Conservation (phyloP, 352 stramenopile species). For the Elongisporangium undulatum region DNA sequence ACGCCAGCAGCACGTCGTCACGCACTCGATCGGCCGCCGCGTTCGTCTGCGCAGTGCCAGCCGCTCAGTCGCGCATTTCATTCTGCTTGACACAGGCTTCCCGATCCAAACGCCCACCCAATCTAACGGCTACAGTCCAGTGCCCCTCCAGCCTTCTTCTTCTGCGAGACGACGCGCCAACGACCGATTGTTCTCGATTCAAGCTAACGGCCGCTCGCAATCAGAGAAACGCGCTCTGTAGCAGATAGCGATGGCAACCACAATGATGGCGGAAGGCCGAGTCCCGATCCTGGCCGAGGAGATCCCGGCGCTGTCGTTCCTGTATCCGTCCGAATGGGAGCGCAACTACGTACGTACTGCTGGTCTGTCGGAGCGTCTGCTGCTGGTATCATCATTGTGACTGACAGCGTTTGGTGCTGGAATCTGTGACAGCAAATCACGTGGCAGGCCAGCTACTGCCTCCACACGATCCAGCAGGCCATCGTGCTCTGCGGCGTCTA, state of each 20-base stretch:
- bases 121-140: conserved; percentile 8
- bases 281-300: conserved; percentile 39
- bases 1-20: background rate
- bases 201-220: conserved; percentile 11
- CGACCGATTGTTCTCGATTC: background rate
- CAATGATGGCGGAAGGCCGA: conserved; percentile 9
- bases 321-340: conserved; percentile 76
- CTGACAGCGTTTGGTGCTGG: conserved; percentile 6
- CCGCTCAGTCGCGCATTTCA: background rate
- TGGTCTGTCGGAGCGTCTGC: background rate
- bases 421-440: conserved; percentile 36
- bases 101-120: background rate
- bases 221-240: conserved; percentile 19
- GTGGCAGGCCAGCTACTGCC: conserved; percentile 66
- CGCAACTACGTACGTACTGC: conserved; percentile 50
- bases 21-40: background rate
- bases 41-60: background rate
- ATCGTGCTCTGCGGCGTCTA: conserved; percentile 65
- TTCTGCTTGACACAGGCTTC: conserved; percentile 1
- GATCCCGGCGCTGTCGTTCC: conserved; percentile 39
- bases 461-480: conserved; percentile 52
- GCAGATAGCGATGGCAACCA: conserved; percentile 15
- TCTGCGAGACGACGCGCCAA: background rate
- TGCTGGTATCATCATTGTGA: background rate
- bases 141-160: background rate